Evolutionary conservation across 768 basidiomycete species (phyloP), one percentile per base, ranked within the genome.

Genomic region (Gloeostereum incarnatum): DNA sequence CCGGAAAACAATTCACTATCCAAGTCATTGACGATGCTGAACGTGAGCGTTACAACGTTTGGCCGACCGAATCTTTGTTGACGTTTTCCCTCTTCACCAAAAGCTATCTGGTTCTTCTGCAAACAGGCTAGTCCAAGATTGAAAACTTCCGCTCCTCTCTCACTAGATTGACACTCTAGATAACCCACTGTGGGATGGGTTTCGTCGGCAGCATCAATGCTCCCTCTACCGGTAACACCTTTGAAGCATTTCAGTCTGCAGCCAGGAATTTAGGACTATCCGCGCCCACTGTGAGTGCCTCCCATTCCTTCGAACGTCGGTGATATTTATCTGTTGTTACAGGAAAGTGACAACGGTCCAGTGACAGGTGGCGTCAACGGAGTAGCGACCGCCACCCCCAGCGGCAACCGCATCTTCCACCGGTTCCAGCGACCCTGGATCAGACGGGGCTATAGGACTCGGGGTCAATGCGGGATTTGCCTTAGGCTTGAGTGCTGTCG

Each of bases 91-190:
- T n/a, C n/a, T n/a, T n/a, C 26, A 23, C 2, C 22, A 42, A 13
- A 40, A 75, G 71, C 73, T 14, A 69, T 77, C 39, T 77, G 67
- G 66, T 75, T 67, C 68, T 66, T 68, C 49, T 75, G 73, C 60
- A 72, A 73, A 52, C 53, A 59, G 39, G 60, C 59, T 25, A 36
- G 38, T 21, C 23, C 20, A 16, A 26, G 21, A 7, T 19, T 4
- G 17, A 33, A 8, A n/a, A 9, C 32, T 33, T 8, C 10, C 21
- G n/a, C 14, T 16, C 19, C 36, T 17, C 26, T n/a, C 8, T 14
- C 23, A 21, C 24, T 19, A 29, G 5, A 26, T 22, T 30, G 11
- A 35, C 6, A 21, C 17, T 41, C 21, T 32, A 58, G 51, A 36
- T 48, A 7, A 27, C 24, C 2, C 73, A 76, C 49, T 76, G 74